Base-by-base conservation (phyloP, 2,329 filamentous ascomycete species). In the Cordyceps cicadae region DNA sequence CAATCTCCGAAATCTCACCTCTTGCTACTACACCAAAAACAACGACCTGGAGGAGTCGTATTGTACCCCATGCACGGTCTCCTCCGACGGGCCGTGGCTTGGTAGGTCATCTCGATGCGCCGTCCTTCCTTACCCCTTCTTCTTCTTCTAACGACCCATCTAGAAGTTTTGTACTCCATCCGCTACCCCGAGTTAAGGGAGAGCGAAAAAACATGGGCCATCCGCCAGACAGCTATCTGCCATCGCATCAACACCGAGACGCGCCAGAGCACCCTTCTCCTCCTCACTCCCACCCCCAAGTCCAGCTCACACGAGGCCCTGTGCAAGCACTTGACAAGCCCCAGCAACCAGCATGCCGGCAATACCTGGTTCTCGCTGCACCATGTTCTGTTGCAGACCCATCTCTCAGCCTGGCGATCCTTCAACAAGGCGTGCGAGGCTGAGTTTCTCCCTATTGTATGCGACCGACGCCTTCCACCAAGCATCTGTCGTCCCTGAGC, bases 131-230 rank as follows among this genome's bases (percentile, higher is more conserved):
- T n/a, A n/a, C n/a, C n/a, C n/a, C n/a, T n/a, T n/a, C n/a, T n/a
- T n/a, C n/a, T n/a, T n/a, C n/a, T n/a, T 34, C 11, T 55, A 21
- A 48, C 43, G 12, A 15, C 4, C 17, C 17, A 4, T 3, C 2
- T 21, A 70, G 67, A 70, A 53, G 63, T 68, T 4, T 59, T 62
- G 14, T 71, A 71, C 59, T 68, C 67, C 1, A 62, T 71, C 21
- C 65, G 65, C 17, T 71, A 71, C 45, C 69, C 69, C 11, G 68
- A 71, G 57, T 66, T 65, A 46, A 71, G 70, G 51, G 54, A 63
- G 11, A 59, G 43, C 45, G 63, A 65, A 4, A 50, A 63, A 5
- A 62, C 64, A 34, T 71, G 69, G 69, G 64, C 58, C 17, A 67
- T 70, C 41, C 67, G 69, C 9, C 69, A 71, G 46, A 71, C 59